These are phyloP conservation scores for Pseudonitzschia multiseries DNA, from an alignment of 108 stramenopile genomes.

Conservation along the genomic window DNA sequence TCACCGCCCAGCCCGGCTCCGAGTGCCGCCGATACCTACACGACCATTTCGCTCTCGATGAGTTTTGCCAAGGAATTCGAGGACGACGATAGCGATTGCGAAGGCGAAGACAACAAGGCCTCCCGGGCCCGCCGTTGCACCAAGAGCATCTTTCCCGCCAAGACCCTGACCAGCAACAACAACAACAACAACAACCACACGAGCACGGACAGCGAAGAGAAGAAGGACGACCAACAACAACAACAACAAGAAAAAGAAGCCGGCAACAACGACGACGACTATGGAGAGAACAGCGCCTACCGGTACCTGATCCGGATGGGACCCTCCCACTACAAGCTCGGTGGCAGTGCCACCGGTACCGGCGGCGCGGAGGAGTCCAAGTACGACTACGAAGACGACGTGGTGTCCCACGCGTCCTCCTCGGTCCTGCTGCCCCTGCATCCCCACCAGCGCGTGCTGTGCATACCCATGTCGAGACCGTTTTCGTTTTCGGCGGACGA, in stretches of 20 bases:
- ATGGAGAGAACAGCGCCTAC: neutral
- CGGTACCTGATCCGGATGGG: constrained; percentile 15
- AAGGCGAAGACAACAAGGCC: neutral
- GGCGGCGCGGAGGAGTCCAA: neutral
- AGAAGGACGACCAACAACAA: neutral
- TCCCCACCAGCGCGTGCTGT: constrained; percentile 6
- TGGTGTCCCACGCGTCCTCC: neutral
- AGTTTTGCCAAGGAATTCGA: constrained; percentile 11
- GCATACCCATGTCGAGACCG: neutral
- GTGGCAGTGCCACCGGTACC: neutral
- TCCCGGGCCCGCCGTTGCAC: neutral
- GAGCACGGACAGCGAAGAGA: neutral
- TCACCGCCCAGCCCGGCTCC: constrained; percentile 9
- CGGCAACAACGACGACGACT: neutral
- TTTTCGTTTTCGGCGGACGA: too few relatives aligned
- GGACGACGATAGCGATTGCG: neutral
- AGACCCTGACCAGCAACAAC: neutral
- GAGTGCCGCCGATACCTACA: constrained; percentile 15
- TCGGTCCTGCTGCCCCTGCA: constrained; percentile 14
- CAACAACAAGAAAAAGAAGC: neutral
- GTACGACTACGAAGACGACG: neutral
- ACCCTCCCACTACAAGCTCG: constrained; percentile 2
- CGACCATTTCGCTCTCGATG: constrained; percentile 2
- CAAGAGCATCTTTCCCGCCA: neutral
- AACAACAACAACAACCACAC: too few relatives aligned